phyloP scores from a whole-genome alignment of 108 stramenopile genomes.

The Fragilariopsis cylindrus region DNA sequence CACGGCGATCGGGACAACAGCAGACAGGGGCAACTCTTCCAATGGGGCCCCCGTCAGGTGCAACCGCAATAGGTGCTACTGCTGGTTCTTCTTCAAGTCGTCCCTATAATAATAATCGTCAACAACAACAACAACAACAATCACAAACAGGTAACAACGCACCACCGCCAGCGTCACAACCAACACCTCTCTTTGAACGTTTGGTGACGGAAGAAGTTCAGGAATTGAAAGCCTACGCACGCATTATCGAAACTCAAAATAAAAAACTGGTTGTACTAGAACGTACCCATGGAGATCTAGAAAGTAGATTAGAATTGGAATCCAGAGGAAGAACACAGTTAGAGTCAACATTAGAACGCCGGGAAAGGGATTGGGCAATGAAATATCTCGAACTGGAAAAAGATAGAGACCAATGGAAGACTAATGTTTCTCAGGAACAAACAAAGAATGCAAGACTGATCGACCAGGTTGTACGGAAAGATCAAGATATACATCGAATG shows the following conservation, averaged over 20 bases:
- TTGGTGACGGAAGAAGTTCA: conserved; percentile 64
- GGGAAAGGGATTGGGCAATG: conserved; percentile 53
- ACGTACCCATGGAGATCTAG: conserved; percentile 47
- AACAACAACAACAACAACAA: no score
- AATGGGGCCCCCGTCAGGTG: background rate
- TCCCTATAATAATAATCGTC: background rate
- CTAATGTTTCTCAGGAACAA: conserved; percentile 44
- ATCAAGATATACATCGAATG: conserved; percentile 69
- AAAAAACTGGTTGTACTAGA: conserved; percentile 44
- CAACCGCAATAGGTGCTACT: background rate
- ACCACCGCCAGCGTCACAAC: conserved; percentile 17
- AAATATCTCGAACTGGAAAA: conserved; percentile 40
- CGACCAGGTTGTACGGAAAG: conserved; percentile 56
- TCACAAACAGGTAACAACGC: background rate
- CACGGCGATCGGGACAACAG: background rate
- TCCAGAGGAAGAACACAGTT: conserved; percentile 37
- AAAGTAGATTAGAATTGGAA: conserved; percentile 49
- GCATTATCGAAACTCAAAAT: conserved; percentile 59
- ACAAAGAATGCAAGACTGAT: conserved; percentile 45
- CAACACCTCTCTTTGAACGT: conserved; percentile 66
- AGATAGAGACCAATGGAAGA: conserved; percentile 54
- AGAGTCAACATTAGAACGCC: conserved; percentile 51
- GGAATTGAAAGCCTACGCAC: conserved; percentile 49
- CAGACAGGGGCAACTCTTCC: conserved; percentile 6
- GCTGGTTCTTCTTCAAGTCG: background rate